Percentiles rank a stretch among this genome's conserved stretches.
phyloP scores from a whole-genome alignment of 169 alveolate genomes.

The Neospora caninum region DNA sequence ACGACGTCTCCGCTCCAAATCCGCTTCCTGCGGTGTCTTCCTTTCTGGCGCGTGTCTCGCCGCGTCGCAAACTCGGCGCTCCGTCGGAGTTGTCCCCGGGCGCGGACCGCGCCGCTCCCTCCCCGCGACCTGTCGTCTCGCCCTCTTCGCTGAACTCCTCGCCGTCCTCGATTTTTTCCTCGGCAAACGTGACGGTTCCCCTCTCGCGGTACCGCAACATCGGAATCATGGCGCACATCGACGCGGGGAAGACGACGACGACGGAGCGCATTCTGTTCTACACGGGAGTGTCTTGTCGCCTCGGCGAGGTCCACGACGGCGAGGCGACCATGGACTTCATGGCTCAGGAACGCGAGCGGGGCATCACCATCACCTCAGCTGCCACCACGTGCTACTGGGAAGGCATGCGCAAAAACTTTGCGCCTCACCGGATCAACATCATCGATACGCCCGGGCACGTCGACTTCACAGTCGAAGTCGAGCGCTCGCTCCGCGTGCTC shows the following conservation, averaged over 20 bases:
- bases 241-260: constrained; percentile 97
- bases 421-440: constrained; percentile 87
- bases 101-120: not conserved
- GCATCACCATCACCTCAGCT: constrained; percentile 97
- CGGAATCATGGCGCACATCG: constrained; percentile 97
- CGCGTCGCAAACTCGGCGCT: not conserved
- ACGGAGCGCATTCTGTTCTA: constrained; percentile 94
- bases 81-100: not conserved
- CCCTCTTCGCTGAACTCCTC: not conserved
- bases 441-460: constrained; percentile 99
- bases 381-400: constrained; percentile 96
- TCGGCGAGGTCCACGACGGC: constrained; percentile 89
- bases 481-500: constrained; percentile 93
- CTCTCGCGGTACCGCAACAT: constrained; percentile 82
- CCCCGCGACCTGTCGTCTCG: not conserved
- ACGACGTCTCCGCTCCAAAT: too few species aligned
- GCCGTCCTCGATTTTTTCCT: constrained; percentile 1
- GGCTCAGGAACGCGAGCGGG: constrained; percentile 95
- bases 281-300: constrained; percentile 89
- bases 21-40: not conserved
- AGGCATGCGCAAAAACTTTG: constrained; percentile 65
- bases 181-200: constrained; percentile 31
- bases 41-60: not conserved
- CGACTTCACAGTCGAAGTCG: constrained; percentile 93
- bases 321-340: constrained; percentile 96